phyloP scores from a whole-genome alignment of 257 asterid genomes.

The Nicotiana undulata region DNA sequence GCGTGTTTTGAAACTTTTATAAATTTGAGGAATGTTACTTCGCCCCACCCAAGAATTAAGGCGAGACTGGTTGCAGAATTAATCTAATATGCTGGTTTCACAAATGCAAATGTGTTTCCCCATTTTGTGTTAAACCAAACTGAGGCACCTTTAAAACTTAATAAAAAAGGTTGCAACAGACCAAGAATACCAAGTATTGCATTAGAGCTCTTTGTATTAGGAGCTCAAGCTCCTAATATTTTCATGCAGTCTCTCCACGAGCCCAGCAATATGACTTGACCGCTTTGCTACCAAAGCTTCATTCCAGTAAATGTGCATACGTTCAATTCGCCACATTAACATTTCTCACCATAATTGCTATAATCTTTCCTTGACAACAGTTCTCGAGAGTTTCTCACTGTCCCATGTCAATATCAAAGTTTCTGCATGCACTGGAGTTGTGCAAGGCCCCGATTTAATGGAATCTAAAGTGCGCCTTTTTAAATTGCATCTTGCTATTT shows the following conservation, averaged over 20 bases:
- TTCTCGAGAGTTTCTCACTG: constrained; percentile 40
- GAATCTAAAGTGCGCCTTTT: constrained; percentile 28
- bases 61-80: no score
- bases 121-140: neutral
- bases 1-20: no score
- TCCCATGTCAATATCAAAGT: constrained; percentile 59
- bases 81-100: no score
- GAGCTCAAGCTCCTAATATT: neutral
- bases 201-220: neutral
- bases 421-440: constrained; percentile 62
- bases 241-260: neutral
- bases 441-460: constrained; percentile 23
- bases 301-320: neutral
- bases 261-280: neutral
- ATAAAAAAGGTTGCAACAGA: neutral
- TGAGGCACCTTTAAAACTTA: neutral
- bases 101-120: no score
- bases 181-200: neutral
- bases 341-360: constrained; percentile 15
- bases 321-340: neutral
- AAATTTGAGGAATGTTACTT: no score
- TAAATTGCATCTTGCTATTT: constrained; percentile 69
- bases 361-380: constrained; percentile 73
- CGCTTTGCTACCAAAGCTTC: neutral
- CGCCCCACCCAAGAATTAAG: no score